phyloP scores from a whole-genome alignment of 106 monocot species.

The Dendrobium officinale region DNA sequence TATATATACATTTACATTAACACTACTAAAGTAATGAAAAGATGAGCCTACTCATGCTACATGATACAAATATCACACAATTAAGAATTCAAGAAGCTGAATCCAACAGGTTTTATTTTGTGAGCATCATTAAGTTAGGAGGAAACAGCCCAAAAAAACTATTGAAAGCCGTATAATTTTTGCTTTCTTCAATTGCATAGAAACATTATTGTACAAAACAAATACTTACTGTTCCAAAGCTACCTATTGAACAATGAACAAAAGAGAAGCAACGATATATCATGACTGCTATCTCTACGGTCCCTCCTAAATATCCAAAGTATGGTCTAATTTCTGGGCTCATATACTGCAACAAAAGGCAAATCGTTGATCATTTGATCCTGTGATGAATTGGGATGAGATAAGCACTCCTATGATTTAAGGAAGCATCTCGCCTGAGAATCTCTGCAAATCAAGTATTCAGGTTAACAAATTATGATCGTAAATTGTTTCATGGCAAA shows the following conservation, averaged over 20 bases:
- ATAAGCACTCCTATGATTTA: not conserved
- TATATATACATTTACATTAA: not conserved
- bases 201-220: constrained; percentile 9
- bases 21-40: not conserved
- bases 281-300: not conserved
- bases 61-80: not conserved
- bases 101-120: not conserved
- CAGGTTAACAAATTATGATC: not conserved
- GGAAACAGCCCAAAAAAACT: not conserved
- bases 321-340: not conserved
- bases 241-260: not conserved
- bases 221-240: not conserved
- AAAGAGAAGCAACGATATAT: not conserved
- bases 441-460: constrained; percentile 6
- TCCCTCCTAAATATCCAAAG: not conserved
- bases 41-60: not conserved
- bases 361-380: not conserved
- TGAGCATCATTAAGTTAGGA: not conserved
- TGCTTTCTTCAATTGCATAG: constrained; percentile 2
- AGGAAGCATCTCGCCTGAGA: constrained; percentile 6
- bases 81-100: not conserved
- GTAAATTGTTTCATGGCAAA: not conserved
- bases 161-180: not conserved
- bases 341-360: not conserved
- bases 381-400: not conserved